phyloP scores from a whole-genome alignment of 352 stramenopile genomes.

The Phytophthora niederhauseri region DNA sequence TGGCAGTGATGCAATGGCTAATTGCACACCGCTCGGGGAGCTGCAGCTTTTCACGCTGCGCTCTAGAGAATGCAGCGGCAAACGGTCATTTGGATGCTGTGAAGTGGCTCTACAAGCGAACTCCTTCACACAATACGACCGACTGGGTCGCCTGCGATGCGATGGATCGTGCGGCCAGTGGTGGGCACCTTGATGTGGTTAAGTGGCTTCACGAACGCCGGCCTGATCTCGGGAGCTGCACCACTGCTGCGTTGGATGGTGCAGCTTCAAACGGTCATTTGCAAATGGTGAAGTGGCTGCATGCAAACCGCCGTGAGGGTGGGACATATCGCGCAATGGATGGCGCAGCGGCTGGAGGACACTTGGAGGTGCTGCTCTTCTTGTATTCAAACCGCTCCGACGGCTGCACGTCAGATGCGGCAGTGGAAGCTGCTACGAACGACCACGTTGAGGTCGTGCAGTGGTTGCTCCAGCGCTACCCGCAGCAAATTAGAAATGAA shows the following conservation, averaged over 20 bases:
- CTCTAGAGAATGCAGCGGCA: constrained; percentile 25
- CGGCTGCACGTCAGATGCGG: constrained; percentile 37
- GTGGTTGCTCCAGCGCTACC: constrained; percentile 40
- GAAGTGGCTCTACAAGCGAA: constrained; percentile 25
- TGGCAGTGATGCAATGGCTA: constrained; percentile 35
- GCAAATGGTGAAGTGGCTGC: constrained; percentile 34
- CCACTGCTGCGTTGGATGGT: constrained; percentile 37
- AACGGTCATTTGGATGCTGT: constrained; percentile 22
- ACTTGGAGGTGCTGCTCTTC: constrained; percentile 44
- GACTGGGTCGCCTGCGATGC: constrained; percentile 29
- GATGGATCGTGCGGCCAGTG: constrained; percentile 40
- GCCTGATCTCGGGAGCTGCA: constrained; percentile 32
- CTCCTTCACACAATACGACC: background rate
- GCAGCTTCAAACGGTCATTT: constrained; percentile 38
- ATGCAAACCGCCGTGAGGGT: constrained; percentile 34
- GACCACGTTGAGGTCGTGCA: constrained; percentile 39
- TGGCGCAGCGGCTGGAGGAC: constrained; percentile 32
- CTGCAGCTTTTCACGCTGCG: constrained; percentile 18
- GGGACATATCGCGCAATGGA: constrained; percentile 39
- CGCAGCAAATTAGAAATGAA: constrained; percentile 33
- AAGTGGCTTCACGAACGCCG: constrained; percentile 37
- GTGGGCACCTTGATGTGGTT: constrained; percentile 39
- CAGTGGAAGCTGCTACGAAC: constrained; percentile 28
- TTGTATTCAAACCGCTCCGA: constrained; percentile 32
- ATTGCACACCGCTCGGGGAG: constrained; percentile 20